These are phyloP conservation scores for Tolypocladium inflatum DNA, from an alignment of 2,329 filamentous ascomycete species.

Conservation along the genomic window DNA sequence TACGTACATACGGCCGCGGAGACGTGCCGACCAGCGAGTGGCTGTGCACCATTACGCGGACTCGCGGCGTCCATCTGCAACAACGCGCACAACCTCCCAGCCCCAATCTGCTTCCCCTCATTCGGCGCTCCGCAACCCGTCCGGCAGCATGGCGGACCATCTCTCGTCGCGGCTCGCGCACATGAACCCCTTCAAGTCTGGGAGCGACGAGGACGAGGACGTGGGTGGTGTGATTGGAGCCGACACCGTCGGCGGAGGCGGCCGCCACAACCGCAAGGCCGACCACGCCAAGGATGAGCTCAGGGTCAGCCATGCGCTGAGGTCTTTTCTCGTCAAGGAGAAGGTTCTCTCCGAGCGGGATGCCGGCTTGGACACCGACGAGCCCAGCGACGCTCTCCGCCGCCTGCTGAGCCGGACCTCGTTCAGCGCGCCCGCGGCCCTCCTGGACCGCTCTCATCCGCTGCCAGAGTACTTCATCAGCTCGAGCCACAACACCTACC, in stretches of 20 bases:
- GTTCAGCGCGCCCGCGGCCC: constrained; percentile 42
- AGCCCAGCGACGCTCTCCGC: constrained; percentile 34
- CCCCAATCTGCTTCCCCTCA: background rate
- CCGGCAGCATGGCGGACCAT: constrained; percentile 13
- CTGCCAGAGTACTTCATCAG: constrained; percentile 64
- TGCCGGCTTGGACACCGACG: constrained; percentile 29
- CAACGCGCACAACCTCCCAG: background rate
- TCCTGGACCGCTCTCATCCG: constrained; percentile 49
- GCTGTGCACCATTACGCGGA: background rate
- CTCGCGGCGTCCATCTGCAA: background rate
- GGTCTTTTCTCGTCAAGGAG: constrained; percentile 44
- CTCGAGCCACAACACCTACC: constrained; percentile 65
- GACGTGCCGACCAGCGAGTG: background rate
- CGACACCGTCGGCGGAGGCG: constrained; percentile 47
- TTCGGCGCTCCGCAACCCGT: background rate
- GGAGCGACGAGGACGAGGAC: constrained; percentile 22
- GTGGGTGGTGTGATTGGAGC: constrained; percentile 20
- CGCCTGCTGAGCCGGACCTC: constrained; percentile 47
- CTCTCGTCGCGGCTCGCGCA: constrained; percentile 16
- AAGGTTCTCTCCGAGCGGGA: constrained; percentile 39
- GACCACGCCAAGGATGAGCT: constrained; percentile 43
- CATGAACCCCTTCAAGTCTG: constrained; percentile 20
- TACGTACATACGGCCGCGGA: background rate
- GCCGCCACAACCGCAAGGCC: constrained; percentile 39
- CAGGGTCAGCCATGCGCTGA: constrained; percentile 48